Base-by-base conservation (phyloP, 2,329 filamentous ascomycete genomes). In the Achaetomium macrosporum region DNA sequence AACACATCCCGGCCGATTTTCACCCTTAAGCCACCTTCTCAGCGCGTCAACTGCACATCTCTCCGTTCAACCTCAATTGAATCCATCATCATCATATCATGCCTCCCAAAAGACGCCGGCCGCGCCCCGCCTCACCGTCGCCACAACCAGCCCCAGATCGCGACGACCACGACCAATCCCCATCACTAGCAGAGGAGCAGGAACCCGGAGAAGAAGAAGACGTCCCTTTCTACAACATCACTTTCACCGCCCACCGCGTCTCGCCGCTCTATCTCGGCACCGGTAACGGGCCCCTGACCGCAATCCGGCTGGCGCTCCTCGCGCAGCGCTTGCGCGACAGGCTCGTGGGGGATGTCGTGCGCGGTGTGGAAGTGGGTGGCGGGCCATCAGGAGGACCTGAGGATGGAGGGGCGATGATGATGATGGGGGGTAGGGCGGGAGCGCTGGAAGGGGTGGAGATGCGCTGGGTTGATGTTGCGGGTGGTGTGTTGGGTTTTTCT, bases 341-440 rank as follows among this genome's bases (percentile, higher is more conserved):
- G 1, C 71, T 83, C 0, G 77, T 81, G 0, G 79, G 79, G 15
- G 79, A 83, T 58, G 75, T 81, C 1, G 76, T 83, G n/a, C 76
- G 80, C 51, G 80, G 80, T 41, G 75, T 83, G 16, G 77, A 82
- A 57, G 73, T 83, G 16, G 73, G 74, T 1, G 53, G 41, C 0
- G 16, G 25, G 25, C 4, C 25, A 25, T 25, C 10, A 5, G 70
- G 55, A 11, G 63, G 61, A 3, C n/a, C n/a, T n/a, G 71, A 70
- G 16, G 74, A 75, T n/a, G n/a, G n/a, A n/a, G n/a, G n/a, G n/a
- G n/a, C n/a, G n/a, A n/a, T n/a, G n/a, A n/a, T n/a, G n/a, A n/a
- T n/a, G 7, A 56, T 64, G 0, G 60, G 75, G 19, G 68, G 68
- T 0, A 65, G 69, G 9, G 68, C 71, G 0, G 75, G 75, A 1